phyloP scores from a whole-genome alignment of 139 green algal species.

The Chlorella sorokiniana region DNA sequence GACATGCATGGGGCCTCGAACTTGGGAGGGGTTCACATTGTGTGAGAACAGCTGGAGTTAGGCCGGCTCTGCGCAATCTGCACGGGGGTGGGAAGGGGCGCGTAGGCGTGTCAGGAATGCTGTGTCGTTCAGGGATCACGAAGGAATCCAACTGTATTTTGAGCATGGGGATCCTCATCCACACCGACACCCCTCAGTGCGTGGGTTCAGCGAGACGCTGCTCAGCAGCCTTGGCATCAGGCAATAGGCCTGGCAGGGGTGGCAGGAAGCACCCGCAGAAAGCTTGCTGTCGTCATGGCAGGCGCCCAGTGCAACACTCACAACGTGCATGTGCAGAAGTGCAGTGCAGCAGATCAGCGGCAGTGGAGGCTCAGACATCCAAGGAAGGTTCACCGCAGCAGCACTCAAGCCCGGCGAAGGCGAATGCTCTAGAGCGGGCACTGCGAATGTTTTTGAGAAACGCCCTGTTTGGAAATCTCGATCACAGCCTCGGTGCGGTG shows the following conservation, averaged over 20 bases:
- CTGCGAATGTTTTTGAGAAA: conserved; percentile 81
- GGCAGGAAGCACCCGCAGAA: not conserved
- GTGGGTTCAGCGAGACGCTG: not conserved
- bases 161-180: not conserved
- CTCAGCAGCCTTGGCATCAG: not conserved
- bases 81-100: too few species aligned
- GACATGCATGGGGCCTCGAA: too few species aligned
- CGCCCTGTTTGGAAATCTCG: conserved; percentile 52
- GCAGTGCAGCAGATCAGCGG: not conserved
- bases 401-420: conserved; percentile 72
- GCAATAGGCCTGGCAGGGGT: not conserved
- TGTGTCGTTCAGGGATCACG: not conserved
- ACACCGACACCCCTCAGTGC: not conserved
- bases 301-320: not conserved
- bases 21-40: too few species aligned
- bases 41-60: too few species aligned
- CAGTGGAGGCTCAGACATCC: conserved; percentile 67
- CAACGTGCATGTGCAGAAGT: not conserved
- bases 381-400: conserved; percentile 77
- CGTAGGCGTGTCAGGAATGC: not conserved
- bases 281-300: not conserved
- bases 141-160: not conserved
- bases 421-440: conserved; percentile 80
- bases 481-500: conserved; percentile 40
- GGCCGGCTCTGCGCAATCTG: too few species aligned